These are phyloP conservation scores for Polytrichum commune DNA, from an alignment of 225 moss, liverwort and hornwort species.

Conservation along the genomic window DNA sequence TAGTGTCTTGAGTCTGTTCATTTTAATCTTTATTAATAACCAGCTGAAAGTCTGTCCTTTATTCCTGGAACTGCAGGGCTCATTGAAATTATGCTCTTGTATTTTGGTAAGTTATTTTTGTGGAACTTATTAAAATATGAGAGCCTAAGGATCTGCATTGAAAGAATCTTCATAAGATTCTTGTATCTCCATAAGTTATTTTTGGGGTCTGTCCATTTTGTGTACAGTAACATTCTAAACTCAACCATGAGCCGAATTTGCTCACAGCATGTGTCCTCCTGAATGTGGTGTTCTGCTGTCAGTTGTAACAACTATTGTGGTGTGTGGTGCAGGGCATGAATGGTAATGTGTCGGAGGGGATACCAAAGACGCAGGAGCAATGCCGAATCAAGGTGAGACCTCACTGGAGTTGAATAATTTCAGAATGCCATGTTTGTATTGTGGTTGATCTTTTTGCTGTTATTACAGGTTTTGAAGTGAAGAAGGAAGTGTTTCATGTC, in stretches of 20 bases:
- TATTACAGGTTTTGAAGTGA: not conserved
- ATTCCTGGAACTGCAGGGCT: too few relatives aligned
- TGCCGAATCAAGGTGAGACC: constrained; percentile 39
- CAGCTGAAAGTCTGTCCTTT: too few relatives aligned
- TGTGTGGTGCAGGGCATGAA: constrained; percentile 31
- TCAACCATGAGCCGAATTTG: not conserved
- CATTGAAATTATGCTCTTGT: not conserved
- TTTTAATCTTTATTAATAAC: too few relatives aligned
- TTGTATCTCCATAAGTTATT: not conserved
- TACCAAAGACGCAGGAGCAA: constrained; percentile 56
- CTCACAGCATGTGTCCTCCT: not conserved
- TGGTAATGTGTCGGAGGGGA: constrained; percentile 42
- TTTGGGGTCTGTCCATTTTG: too few relatives aligned
- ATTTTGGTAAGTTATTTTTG: not conserved
- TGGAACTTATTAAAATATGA: not conserved
- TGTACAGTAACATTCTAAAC: too few relatives aligned
- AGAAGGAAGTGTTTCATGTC: not conserved
- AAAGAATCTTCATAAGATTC: not conserved
- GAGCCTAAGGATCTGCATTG: not conserved
- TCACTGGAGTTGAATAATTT: not conserved
- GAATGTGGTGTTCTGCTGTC: not conserved
- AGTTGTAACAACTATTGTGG: not conserved
- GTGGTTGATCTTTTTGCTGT: not conserved
- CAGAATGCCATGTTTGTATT: not conserved
- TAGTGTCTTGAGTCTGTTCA: too few relatives aligned